phyloP scores from a whole-genome alignment of 495 filamentous ascomycete species.

The Penicillium coffeae region DNA sequence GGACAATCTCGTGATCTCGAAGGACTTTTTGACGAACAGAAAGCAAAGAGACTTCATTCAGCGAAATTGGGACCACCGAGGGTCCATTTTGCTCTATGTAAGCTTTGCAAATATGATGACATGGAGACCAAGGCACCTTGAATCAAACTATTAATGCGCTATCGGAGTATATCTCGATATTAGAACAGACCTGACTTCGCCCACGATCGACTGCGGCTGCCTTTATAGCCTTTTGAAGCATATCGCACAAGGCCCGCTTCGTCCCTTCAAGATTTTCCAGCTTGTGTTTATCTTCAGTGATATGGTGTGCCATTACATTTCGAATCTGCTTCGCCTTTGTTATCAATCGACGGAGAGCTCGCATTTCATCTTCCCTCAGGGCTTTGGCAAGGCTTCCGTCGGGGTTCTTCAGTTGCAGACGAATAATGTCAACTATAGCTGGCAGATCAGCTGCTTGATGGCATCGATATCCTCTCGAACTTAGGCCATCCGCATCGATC shows the following conservation, averaged over 20 bases:
- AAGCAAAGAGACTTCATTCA: not conserved
- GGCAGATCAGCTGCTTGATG: conserved; percentile 2
- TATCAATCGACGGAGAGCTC: not conserved
- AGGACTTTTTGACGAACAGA: not conserved
- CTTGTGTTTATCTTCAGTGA: not conserved
- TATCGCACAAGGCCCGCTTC: not conserved
- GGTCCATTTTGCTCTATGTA: not conserved
- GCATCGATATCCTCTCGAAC: not conserved
- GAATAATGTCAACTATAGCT: not conserved
- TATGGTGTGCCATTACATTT: conserved; percentile 1
- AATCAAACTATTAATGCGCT: not conserved
- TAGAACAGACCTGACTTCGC: not conserved
- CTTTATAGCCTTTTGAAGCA: not conserved
- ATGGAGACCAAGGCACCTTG: not conserved
- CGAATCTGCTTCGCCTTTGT: not conserved
- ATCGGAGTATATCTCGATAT: not conserved
- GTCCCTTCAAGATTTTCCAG: not conserved
- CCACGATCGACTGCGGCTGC: not conserved
- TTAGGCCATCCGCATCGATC: not conserved
- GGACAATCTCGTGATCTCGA: not conserved
- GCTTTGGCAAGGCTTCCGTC: not conserved
- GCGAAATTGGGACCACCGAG: not conserved
- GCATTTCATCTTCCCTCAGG: not conserved
- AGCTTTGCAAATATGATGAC: conserved; percentile 2
- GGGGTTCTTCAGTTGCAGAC: not conserved